phyloP scores from a whole-genome alignment of 2,329 filamentous ascomycete species.

The Claviceps arundinis region DNA sequence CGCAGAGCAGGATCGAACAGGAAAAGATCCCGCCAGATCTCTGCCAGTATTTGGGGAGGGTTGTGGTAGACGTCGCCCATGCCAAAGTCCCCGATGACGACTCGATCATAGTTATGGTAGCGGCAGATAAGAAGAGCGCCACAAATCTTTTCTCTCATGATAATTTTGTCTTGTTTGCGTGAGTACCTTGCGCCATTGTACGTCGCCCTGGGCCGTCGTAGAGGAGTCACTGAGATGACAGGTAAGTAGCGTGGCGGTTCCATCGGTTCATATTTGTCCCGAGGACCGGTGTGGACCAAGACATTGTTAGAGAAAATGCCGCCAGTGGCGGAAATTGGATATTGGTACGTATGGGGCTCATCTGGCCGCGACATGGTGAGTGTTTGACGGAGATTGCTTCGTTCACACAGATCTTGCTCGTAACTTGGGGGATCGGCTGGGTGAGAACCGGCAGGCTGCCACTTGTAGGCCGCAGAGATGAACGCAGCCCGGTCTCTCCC shows the following conservation, averaged over 20 bases:
- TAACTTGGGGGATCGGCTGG: constrained; percentile 43
- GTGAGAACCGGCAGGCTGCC: constrained; percentile 67
- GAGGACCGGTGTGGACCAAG: constrained; percentile 59
- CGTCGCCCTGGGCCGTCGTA: constrained; percentile 60
- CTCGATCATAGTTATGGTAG: constrained; percentile 40
- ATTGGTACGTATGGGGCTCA: constrained; percentile 37
- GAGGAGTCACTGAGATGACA: constrained; percentile 59
- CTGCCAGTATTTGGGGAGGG: constrained; percentile 49
- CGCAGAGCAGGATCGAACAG: constrained; percentile 49
- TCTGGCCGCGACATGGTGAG: constrained; percentile 46
- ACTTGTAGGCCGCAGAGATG: constrained; percentile 64
- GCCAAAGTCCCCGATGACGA: constrained; percentile 53
- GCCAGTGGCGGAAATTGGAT: constrained; percentile 57
- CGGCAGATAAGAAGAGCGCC: constrained; percentile 57
- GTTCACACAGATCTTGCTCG: constrained; percentile 57
- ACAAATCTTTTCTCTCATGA: constrained; percentile 61
- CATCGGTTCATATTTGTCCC: constrained; percentile 49
- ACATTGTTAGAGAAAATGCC: constrained; percentile 59
- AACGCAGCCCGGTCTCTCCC: constrained; percentile 40
- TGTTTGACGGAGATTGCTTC: constrained; percentile 59
- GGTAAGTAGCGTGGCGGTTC: constrained; percentile 45
- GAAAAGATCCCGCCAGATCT: constrained; percentile 52
- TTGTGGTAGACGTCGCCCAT: constrained; percentile 51
- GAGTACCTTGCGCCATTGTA: constrained; percentile 55
- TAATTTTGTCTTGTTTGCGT: constrained; percentile 55